phyloP scores from a whole-genome alignment of 768 basidiomycete genomes.

The Podaxis rugospora region DNA sequence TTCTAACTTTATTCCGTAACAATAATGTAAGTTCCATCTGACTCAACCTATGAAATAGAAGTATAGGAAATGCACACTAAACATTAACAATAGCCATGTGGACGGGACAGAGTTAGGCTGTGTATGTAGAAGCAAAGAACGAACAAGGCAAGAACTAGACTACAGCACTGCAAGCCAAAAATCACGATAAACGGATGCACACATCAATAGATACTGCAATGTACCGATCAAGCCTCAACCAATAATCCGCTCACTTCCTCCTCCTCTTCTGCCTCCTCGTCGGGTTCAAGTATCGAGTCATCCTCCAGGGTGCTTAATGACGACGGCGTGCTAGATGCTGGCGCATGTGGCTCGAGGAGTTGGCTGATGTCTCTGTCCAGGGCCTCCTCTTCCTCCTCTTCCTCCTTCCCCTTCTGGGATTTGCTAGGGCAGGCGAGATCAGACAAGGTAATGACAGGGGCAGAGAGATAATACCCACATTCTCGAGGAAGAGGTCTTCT shows the following conservation, averaged over 20 bases:
- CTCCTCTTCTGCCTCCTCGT: constrained; percentile 40
- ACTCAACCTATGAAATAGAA: no score
- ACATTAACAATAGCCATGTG: no score
- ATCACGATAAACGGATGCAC: background rate
- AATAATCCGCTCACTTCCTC: constrained; percentile 50
- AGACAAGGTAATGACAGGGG: background rate
- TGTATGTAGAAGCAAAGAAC: background rate
- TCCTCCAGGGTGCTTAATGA: constrained; percentile 20
- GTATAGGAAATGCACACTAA: no score
- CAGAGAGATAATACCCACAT: background rate
- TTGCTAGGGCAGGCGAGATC: background rate
- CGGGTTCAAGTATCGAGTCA: constrained; percentile 45
- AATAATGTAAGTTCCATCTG: no score
- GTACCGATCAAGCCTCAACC: constrained; percentile 22
- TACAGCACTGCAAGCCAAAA: background rate
- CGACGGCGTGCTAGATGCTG: constrained; percentile 9
- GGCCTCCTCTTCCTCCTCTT: constrained; percentile 16
- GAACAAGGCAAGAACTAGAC: background rate
- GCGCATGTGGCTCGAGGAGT: constrained; percentile 27
- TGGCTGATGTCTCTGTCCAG: constrained; percentile 35
- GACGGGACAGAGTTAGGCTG: no score
- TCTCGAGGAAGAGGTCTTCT: background rate
- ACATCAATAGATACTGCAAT: background rate
- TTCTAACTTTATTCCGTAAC: no score
- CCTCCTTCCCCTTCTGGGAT: constrained; percentile 12